phyloP scores from a whole-genome alignment of 352 stramenopile genomes.

The Blastocystis sp. region DNA sequence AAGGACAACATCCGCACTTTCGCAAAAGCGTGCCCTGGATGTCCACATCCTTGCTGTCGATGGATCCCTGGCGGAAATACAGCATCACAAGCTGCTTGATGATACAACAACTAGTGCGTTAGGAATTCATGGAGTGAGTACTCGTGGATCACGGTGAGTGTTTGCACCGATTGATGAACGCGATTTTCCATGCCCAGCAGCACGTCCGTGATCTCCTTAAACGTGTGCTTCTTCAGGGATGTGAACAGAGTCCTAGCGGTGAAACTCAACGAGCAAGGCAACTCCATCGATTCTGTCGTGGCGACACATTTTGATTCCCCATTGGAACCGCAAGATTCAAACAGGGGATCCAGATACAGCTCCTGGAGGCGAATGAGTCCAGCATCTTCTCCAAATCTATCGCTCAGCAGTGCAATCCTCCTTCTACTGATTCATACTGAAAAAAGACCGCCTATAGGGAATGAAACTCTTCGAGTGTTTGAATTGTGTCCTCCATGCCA shows the following conservation, averaged over 20 bases:
- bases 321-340: background rate
- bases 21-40: constrained; percentile 4
- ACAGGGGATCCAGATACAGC: constrained; percentile 15
- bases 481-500: too few relatives aligned
- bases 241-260: constrained; percentile 6
- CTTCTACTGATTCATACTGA: constrained; percentile 16
- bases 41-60: background rate
- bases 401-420: background rate
- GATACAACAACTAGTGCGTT: background rate
- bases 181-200: background rate
- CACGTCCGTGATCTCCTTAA: constrained; percentile 22
- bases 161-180: background rate
- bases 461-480: too few relatives aligned
- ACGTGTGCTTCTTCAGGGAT: background rate
- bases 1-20: background rate
- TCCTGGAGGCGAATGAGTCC: constrained; percentile 6
- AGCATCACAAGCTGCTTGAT: constrained; percentile 38
- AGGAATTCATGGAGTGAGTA: background rate
- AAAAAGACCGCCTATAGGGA: background rate
- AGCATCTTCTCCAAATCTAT: constrained; percentile 32
- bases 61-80: constrained; percentile 21
- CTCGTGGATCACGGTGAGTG: background rate
- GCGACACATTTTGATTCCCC: background rate
- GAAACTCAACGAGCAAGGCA: background rate
- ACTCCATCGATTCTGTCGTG: background rate